A percentile compares a stretch with the other conserved stretches of the same genome.
Conservation (phyloP, 2,329 filamentous ascomycete species). For the Penicillium italicum region DNA sequence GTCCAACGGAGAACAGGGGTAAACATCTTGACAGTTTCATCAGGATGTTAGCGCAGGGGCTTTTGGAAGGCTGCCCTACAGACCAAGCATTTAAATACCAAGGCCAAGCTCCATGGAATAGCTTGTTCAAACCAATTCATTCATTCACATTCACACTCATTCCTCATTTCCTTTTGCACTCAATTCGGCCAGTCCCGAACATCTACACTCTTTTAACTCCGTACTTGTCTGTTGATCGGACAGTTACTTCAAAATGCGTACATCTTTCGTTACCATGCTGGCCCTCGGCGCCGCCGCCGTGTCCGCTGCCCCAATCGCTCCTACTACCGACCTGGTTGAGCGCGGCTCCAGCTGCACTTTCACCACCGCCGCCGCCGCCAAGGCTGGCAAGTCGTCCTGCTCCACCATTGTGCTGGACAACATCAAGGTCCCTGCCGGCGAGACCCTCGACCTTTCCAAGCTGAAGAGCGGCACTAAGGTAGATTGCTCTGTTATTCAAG, state of each 20-base stretch:
- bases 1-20: neutral
- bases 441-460: slow-evolving; percentile 56
- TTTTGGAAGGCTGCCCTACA: neutral
- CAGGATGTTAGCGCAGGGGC: neutral
- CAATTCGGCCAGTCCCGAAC: neutral
- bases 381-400: slow-evolving; percentile 51
- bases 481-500: slow-evolving; percentile 4
- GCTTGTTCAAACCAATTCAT: slow-evolving; percentile 4
- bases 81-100: slow-evolving; percentile 4
- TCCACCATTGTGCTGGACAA: slow-evolving; percentile 52
- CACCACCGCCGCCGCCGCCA: slow-evolving; percentile 49
- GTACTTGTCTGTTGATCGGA: slow-evolving; percentile 24
- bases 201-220: slow-evolving; percentile 6
- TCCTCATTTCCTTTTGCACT: neutral
- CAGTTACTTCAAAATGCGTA: slow-evolving; percentile 20
- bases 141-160: neutral
- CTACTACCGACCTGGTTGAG: slow-evolving; percentile 24
- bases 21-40: slow-evolving; percentile 1
- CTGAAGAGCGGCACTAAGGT: slow-evolving; percentile 51
- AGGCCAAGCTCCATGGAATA: neutral
- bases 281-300: slow-evolving; percentile 21
- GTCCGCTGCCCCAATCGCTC: slow-evolving; percentile 24
- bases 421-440: slow-evolving; percentile 56
- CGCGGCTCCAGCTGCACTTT: slow-evolving; percentile 51
- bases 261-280: slow-evolving; percentile 16